Base-by-base conservation (phyloP, 768 basidiomycete genomes). In the Erythrobasidium yunnanense region DNA sequence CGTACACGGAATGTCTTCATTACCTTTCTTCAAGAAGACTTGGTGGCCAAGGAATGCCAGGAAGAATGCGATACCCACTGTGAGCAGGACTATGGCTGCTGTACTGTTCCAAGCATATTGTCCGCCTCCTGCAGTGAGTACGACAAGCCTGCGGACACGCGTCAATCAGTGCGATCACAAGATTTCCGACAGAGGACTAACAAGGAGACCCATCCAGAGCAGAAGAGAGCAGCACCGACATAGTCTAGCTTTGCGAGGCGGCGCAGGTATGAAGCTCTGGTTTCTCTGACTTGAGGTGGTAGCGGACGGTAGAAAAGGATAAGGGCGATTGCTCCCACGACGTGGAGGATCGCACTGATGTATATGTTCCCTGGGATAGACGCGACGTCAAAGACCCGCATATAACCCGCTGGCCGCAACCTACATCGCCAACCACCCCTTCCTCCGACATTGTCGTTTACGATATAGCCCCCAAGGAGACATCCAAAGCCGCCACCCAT, bases 21-120 rank as follows among this genome's bases (percentile, higher is more conserved):
- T 22, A 55, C 53, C 53, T 55, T 55, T 55, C 53, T 55, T 55
- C 53, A 27, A 55, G 29, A 55, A 55, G 5, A 32, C 29, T 33
- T 55, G 53, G 35, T 55, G 53, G 27, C 18, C n/a, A 4, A 55
- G 29, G 20, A 55, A 55, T 4, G 29, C 20, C 20, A 5, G 17
- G 29, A 55, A 55, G 25, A 55, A 55, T 15, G n/a, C n/a, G 27
- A 27, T 18, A 5, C 53, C 53, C 17, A 55, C 53, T 8, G 35
- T 6, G 7, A 55, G 25, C 17, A 27, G 35, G 4, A 33, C 25
- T 22, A 55, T 55, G 25, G 53, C 29, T 33, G 35, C 35, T 6
- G 53, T 33, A 5, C 29, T 30, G 29, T 55, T 55, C 53, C 53
- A 30, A 33, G 4, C 18, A 52, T 52, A 11, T 52, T 22, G 50